These are phyloP conservation scores for Fraxinus anomala DNA, from an alignment of 257 asterid genomes.

Conservation along the genomic window DNA sequence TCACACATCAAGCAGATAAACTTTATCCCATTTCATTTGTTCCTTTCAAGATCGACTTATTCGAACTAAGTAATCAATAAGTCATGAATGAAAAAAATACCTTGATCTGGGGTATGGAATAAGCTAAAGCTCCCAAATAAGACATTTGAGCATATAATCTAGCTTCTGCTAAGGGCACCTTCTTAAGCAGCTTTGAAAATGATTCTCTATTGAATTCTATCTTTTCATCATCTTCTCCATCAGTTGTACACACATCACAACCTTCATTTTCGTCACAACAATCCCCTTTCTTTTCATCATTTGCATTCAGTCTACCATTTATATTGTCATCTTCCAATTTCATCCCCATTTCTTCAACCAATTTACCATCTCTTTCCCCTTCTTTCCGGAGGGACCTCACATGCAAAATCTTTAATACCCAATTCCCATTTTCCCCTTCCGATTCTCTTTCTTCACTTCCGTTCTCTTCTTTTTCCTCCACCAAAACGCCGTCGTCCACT, in stretches of 20 bases:
- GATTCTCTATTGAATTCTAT: slow-evolving; percentile 65
- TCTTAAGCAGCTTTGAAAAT: slow-evolving; percentile 72
- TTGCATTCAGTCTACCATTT: background rate
- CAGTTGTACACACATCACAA: slow-evolving; percentile 51
- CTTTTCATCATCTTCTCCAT: slow-evolving; percentile 51
- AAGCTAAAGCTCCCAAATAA: slow-evolving; percentile 84
- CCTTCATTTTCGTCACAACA: slow-evolving; percentile 39
- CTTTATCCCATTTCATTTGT: too few relatives aligned
- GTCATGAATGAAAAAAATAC: slow-evolving; percentile 31
- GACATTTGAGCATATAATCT: slow-evolving; percentile 78
- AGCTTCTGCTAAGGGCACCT: slow-evolving; percentile 80
- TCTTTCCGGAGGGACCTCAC: slow-evolving; percentile 62
- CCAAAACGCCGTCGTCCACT: slow-evolving; percentile 63
- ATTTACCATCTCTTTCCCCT: slow-evolving; percentile 28
- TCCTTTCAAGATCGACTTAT: too few relatives aligned
- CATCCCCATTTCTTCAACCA: slow-evolving; percentile 36
- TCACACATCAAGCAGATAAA: too few relatives aligned
- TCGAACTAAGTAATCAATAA: background rate
- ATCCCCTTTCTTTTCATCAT: background rate
- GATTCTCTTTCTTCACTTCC: slow-evolving; percentile 16
- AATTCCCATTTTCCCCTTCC: slow-evolving; percentile 45
- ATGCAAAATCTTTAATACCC: slow-evolving; percentile 78
- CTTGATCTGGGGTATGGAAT: slow-evolving; percentile 81
- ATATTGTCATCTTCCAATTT: slow-evolving; percentile 29
- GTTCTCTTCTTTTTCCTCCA: slow-evolving; percentile 50